A percentile compares a stretch with the other conserved stretches of the same genome.
These are phyloP conservation scores for Lactarius deliciosus DNA, from an alignment of 768 basidiomycete species.

Conservation along the genomic window DNA sequence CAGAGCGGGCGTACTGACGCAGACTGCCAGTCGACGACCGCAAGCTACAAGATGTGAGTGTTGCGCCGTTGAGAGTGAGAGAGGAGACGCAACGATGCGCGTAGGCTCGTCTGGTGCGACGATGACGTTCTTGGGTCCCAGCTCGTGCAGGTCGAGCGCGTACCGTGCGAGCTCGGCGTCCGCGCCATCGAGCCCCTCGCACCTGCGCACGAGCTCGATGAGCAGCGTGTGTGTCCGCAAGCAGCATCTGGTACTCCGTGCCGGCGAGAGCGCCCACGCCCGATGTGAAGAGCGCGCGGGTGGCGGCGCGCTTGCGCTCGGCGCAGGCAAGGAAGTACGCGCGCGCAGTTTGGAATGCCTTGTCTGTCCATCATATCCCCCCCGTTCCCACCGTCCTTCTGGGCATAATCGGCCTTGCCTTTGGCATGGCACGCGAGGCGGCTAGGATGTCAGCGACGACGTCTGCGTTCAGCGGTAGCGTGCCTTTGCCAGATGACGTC, in stretches of 20 bases:
- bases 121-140: slow-evolving; percentile 36
- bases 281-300: slow-evolving; percentile 36
- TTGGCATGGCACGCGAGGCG: neutral
- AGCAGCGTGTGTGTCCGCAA: slow-evolving; percentile 36
- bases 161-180: slow-evolving; percentile 36
- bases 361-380: neutral
- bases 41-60: slow-evolving; percentile 25
- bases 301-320: slow-evolving; percentile 38
- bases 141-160: slow-evolving; percentile 36
- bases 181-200: slow-evolving; percentile 37
- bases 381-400: slow-evolving; percentile 6
- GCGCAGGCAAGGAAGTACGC: slow-evolving; percentile 40
- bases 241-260: slow-evolving; percentile 34
- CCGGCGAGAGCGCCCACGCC: slow-evolving; percentile 34
- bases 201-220: slow-evolving; percentile 34
- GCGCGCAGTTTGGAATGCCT: slow-evolving; percentile 32
- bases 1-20: slow-evolving; percentile 35
- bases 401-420: slow-evolving; percentile 10
- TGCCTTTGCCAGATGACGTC: no score
- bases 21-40: slow-evolving; percentile 36
- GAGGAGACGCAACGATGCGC: slow-evolving; percentile 33
- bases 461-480: no score
- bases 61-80: neutral
- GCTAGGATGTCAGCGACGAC: neutral
- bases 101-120: slow-evolving; percentile 35